Conservation (phyloP, 2,329 filamentous ascomycete species). For the Cladosporium sp. region DNA sequence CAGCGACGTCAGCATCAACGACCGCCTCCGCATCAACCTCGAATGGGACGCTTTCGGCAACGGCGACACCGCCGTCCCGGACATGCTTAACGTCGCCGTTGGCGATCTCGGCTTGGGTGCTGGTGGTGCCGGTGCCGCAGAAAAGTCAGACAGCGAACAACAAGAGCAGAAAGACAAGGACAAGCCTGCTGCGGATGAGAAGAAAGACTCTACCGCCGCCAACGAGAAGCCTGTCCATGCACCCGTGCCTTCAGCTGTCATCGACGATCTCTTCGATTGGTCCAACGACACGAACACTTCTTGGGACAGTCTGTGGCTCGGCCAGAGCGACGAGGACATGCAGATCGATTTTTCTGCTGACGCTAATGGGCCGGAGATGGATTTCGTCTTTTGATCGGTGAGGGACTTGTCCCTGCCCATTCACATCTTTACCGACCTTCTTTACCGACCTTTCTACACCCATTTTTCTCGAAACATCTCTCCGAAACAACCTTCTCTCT, state of each 20-base stretch:
- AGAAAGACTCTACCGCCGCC: neutral
- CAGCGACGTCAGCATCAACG: constrained; percentile 41
- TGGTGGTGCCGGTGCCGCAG: neutral
- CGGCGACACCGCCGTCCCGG: constrained; percentile 26
- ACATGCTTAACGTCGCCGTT: neutral
- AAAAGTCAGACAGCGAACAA: neutral
- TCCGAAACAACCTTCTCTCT: too few species aligned
- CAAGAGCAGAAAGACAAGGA: neutral
- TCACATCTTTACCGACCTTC: too few species aligned
- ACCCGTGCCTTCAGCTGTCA: neutral
- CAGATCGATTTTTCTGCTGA: constrained; percentile 7
- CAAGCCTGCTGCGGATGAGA: neutral
- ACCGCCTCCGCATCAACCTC: constrained; percentile 37
- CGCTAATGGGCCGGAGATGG: neutral
- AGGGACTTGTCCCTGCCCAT: too few species aligned
- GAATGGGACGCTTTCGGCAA: constrained; percentile 27
- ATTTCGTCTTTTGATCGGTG: constrained; percentile 4
- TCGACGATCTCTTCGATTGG: constrained; percentile 1
- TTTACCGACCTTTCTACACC: too few species aligned
- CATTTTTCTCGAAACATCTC: too few species aligned
- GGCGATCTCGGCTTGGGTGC: constrained; percentile 1
- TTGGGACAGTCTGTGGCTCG: constrained; percentile 6
- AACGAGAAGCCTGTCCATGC: too few species aligned
- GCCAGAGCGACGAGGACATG: neutral
- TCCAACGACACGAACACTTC: neutral